phyloP scores from a whole-genome alignment of 108 stramenopile genomes.

The Chaetoceros tenuissimus region DNA sequence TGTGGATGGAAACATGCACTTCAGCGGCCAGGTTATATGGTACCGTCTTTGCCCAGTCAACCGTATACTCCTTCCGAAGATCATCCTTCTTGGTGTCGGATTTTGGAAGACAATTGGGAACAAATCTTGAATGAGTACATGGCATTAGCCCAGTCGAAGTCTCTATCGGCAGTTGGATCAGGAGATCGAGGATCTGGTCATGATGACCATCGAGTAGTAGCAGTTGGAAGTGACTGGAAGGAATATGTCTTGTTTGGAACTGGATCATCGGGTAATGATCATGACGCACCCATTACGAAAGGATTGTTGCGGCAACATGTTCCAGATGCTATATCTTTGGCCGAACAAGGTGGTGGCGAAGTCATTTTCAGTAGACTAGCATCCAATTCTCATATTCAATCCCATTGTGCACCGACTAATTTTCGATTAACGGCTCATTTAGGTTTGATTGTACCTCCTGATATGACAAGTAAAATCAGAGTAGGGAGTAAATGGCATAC shows the following conservation, averaged over 20 bases:
- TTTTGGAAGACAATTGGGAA: constrained; percentile 35
- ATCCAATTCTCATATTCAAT: constrained; percentile 38
- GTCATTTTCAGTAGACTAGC: constrained; percentile 69
- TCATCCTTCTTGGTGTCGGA: constrained; percentile 51
- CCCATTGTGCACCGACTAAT: constrained; percentile 72
- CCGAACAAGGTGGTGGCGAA: constrained; percentile 61
- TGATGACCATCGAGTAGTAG: constrained; percentile 57
- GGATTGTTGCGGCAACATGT: constrained; percentile 26
- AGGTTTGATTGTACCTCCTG: constrained; percentile 51
- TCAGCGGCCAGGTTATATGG: constrained; percentile 62
- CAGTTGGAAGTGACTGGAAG: constrained; percentile 48
- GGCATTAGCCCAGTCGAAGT: constrained; percentile 2
- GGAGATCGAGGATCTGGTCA: constrained; percentile 51
- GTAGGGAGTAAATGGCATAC: constrained; percentile 48
- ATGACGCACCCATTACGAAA: constrained; percentile 41
- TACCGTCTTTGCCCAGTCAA: constrained; percentile 4
- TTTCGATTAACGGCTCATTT: constrained; percentile 72
- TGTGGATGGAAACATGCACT: constrained; percentile 44
- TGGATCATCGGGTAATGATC: constrained; percentile 21
- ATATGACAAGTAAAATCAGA: constrained; percentile 37
- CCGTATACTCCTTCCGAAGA: constrained; percentile 20
- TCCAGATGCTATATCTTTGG: constrained; percentile 58
- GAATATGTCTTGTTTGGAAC: constrained; percentile 77
- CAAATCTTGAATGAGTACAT: constrained; percentile 31
- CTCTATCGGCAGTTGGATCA: constrained; percentile 42